phyloP scores from a whole-genome alignment of 1,139 yeast species.

The Nadsonia commutata region DNA sequence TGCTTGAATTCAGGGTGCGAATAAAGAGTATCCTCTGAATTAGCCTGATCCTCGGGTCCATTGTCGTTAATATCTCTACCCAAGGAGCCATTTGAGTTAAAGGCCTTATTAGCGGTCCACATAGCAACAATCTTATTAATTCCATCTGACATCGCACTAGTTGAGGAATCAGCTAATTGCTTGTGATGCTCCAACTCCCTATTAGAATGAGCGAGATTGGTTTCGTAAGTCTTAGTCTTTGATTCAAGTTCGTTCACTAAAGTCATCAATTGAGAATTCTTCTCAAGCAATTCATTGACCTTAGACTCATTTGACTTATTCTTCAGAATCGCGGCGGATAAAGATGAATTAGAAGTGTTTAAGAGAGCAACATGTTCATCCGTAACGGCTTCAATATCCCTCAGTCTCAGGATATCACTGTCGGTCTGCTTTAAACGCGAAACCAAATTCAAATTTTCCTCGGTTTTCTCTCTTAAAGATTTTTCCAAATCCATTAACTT shows the following conservation, averaged over 20 bases:
- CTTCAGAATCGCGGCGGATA: constrained; percentile 17
- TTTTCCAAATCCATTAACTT: constrained; percentile 14
- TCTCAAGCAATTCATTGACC: constrained; percentile 12
- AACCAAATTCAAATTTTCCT: constrained; percentile 13
- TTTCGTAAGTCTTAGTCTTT: constrained; percentile 13
- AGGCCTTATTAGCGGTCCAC: constrained; percentile 18
- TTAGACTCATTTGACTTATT: constrained; percentile 12
- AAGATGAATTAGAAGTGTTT: constrained; percentile 18
- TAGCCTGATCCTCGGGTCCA: constrained; percentile 8
- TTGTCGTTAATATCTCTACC: constrained; percentile 4
- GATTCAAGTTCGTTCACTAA: constrained; percentile 11
- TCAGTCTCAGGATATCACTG: constrained; percentile 6
- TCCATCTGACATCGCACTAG: constrained; percentile 15
- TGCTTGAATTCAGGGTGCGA: constrained; percentile 11
- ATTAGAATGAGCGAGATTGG: constrained; percentile 8
- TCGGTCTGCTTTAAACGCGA: constrained; percentile 11
- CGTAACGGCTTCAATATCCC: constrained; percentile 15
- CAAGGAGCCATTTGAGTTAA: constrained; percentile 3
- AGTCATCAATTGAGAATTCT: constrained; percentile 11
- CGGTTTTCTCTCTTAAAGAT: constrained; percentile 16
- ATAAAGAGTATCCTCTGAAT: background rate
- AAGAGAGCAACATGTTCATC: constrained; percentile 17
- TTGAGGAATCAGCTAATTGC: constrained; percentile 14
- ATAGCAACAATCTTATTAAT: constrained; percentile 17
- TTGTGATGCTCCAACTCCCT: constrained; percentile 12